Base-by-base conservation (phyloP, 2,329 filamentous ascomycete species). In the Uncinocarpus reesii region DNA sequence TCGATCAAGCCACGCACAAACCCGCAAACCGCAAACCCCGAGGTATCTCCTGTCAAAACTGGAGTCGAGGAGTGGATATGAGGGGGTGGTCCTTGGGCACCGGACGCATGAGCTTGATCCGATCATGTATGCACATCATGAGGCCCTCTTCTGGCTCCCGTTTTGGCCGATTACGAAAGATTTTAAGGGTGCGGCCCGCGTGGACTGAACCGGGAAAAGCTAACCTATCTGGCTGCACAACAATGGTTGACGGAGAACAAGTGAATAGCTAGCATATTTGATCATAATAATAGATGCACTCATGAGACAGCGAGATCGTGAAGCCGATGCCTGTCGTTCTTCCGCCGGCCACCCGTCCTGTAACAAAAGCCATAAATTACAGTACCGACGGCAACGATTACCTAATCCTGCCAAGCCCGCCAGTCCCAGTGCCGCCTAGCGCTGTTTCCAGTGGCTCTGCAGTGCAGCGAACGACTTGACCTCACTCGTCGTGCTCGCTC, bases 121-220 rank as follows among this genome's bases (percentile, higher is more conserved):
- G 43, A 46, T 46, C 34, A 46, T 46, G 23, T 37, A 28, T 31
- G 43, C 43, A 46, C 28, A 46, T 46, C 43, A 46, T 46, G 43
- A 23, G 43, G 34, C 31, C 16, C 21, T 37, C 20, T 18, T 37
- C 5, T 24, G 15, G 16, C 11, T 23, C 35, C 42, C 26, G 42
- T n/a, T 24, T 44, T 35, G 42, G 29, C 42, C 18, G 34, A 26
- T 45, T n/a, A 45, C 42, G 42, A 37, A 45, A 26, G n/a, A 32
- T 15, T 40, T 43, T 46, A 37, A 45, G 34, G 42, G 42, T 45
- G 18, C 42, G 42, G 42, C 32, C 42, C 42, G 42, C 37, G 32
- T 45, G 42, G 40, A 8, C 18, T 38, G 35, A 15, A 21, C 32
- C 13, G 18, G n/a, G 8, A 34, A n/a, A 3, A 13, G 15, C n/a